Evolutionary conservation across 306 rosid genomes (phyloP).

Genomic region (Sphenostylis stenocarpa): DNA sequence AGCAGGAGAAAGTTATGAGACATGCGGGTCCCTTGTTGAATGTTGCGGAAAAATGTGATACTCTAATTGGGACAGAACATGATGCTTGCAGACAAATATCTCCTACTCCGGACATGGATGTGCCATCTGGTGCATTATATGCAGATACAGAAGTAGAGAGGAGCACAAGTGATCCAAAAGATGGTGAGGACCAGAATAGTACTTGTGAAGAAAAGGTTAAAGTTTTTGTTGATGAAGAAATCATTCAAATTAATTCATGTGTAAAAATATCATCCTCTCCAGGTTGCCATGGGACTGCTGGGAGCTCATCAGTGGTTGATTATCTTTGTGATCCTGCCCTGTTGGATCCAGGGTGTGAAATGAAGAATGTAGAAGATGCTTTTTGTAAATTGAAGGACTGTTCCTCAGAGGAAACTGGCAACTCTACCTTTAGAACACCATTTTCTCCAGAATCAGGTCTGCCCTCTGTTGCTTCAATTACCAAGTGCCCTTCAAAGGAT

Average conservation of each 20-base stretch:
- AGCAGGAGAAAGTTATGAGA: conserved; percentile 46
- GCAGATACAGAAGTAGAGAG: conserved; percentile 38
- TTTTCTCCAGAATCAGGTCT: conserved; percentile 47
- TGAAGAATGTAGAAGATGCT: conserved; percentile 37
- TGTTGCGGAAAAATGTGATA: conserved; percentile 40
- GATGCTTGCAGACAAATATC: conserved; percentile 38
- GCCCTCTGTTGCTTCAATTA: conserved; percentile 36
- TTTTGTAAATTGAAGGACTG: conserved; percentile 43
- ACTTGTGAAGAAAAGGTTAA: conserved; percentile 41
- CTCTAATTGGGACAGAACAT: conserved; percentile 41
- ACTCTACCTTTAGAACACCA: conserved; percentile 36
- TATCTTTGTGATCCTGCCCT: conserved; percentile 35
- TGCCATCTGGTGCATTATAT: conserved; percentile 34
- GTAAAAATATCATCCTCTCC: conserved; percentile 39
- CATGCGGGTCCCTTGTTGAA: conserved; percentile 36
- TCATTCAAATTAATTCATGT: conserved; percentile 26
- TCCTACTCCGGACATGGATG: conserved; percentile 40
- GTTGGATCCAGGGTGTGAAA: conserved; percentile 41
- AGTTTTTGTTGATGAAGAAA: conserved; percentile 46
- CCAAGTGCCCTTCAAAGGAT: conserved; percentile 44
- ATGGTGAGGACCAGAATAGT: conserved; percentile 38
- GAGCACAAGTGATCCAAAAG: conserved; percentile 35
- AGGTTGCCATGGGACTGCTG: conserved; percentile 35
- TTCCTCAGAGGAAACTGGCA: conserved; percentile 28
- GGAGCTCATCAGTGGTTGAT: conserved; percentile 43